phyloP scores from a whole-genome alignment of 2,329 filamentous ascomycete species.

The Neofusicoccum kwambonambiense region DNA sequence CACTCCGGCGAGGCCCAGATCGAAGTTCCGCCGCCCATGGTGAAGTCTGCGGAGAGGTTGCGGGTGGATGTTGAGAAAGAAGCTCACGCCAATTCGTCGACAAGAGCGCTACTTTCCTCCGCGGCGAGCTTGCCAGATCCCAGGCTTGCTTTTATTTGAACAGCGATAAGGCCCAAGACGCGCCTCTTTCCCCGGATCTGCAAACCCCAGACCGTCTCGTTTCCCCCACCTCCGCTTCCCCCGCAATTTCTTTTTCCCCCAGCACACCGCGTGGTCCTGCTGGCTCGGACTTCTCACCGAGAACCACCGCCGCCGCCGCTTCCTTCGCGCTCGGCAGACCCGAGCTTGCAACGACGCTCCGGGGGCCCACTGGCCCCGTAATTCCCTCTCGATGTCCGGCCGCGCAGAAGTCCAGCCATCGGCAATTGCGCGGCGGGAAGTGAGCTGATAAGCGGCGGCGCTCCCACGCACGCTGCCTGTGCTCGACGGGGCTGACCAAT shows the following conservation, averaged over 20 bases:
- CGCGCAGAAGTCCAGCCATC: neutral
- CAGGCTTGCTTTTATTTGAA: neutral
- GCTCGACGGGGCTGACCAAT: neutral
- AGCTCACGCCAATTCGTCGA: neutral
- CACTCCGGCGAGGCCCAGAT: conserved; percentile 40
- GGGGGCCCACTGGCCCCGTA: neutral
- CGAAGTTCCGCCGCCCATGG: conserved; percentile 42
- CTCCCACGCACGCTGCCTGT: neutral
- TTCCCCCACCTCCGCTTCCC: neutral
- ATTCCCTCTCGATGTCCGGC: neutral
- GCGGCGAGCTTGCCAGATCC: neutral
- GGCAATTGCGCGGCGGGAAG: neutral
- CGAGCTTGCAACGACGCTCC: neutral
- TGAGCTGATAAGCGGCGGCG: neutral
- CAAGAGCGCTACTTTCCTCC: neutral
- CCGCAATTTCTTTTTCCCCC: neutral
- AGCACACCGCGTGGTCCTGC: no score
- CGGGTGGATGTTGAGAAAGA: no score
- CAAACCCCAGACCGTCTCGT: neutral
- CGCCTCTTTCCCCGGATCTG: neutral
- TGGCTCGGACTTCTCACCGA: neutral
- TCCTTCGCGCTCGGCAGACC: neutral
- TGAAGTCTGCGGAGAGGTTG: neutral
- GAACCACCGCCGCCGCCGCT: neutral
- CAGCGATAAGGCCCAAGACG: neutral